Conservation (phyloP, 2,329 filamentous ascomycete genomes). For the Raffaelea arxii region DNA sequence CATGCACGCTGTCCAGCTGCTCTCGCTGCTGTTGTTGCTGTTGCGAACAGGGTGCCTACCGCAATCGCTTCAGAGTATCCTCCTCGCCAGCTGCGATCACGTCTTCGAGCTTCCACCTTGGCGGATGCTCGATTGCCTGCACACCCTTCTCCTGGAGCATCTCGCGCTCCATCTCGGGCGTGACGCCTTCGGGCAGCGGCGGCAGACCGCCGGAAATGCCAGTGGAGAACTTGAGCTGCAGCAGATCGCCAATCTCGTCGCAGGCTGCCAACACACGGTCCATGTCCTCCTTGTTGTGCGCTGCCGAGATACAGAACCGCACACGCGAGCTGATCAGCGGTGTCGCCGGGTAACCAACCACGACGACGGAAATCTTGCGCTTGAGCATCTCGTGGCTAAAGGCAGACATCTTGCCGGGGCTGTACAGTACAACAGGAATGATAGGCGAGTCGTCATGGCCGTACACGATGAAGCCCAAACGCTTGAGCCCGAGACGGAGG, state of each 20-base stretch:
- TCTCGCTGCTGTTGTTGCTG: constrained; percentile 1
- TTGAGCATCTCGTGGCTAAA: constrained; percentile 98
- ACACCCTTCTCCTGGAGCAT: constrained; percentile 53
- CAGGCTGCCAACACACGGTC: constrained; percentile 83
- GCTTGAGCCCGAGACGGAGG: constrained; percentile 92
- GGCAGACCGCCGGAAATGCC: constrained; percentile 83
- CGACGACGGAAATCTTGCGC: constrained; percentile 94
- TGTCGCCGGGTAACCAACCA: constrained; percentile 94
- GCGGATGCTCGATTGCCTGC: constrained; percentile 64
- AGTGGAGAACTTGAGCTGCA: constrained; percentile 96
- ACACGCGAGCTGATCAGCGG: constrained; percentile 90
- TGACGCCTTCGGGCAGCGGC: constrained; percentile 61
- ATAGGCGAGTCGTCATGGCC: constrained; percentile 98
- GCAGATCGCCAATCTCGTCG: constrained; percentile 81
- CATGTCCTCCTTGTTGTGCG: constrained; percentile 97
- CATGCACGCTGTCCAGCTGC: constrained; percentile 4
- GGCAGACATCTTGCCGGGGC: constrained; percentile 97
- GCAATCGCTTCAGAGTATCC: constrained; percentile 19
- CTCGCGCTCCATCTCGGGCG: constrained; percentile 62
- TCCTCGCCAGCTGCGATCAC: constrained; percentile 50
- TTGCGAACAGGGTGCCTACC: constrained; percentile 15
- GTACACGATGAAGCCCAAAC: constrained; percentile 91
- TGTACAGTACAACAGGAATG: constrained; percentile 87
- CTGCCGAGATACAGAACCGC: constrained; percentile 89
- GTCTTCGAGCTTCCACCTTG: constrained; percentile 78